Conservation (phyloP, 1,284 basidiomycete genomes). For the Tylopilus orsonianus region DNA sequence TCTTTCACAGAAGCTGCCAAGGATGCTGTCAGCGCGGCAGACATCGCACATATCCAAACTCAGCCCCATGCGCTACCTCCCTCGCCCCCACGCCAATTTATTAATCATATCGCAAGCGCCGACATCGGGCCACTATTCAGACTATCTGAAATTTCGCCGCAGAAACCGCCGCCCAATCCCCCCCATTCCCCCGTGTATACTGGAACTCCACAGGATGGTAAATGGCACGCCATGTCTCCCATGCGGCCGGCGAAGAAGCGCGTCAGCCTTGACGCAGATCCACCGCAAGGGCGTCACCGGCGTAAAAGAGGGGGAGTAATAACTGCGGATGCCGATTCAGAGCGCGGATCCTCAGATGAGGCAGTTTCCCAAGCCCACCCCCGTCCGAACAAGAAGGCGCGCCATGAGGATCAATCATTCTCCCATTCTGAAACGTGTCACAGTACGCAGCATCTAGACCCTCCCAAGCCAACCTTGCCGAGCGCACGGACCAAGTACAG, state of each 20-base stretch:
- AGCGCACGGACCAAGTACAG: conserved; percentile 32
- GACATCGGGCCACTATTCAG: conserved; percentile 38
- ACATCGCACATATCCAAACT: conserved; percentile 4
- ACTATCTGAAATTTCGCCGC: conserved; percentile 52
- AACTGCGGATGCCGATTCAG: conserved; percentile 4
- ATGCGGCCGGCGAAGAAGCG: conserved; percentile 39
- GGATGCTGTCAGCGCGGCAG: conserved; percentile 11
- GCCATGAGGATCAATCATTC: conserved; percentile 5
- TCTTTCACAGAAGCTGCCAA: conserved; percentile 9
- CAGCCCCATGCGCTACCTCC: conserved; percentile 2
- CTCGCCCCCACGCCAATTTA: conserved; percentile 2
- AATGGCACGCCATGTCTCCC: conserved; percentile 20
- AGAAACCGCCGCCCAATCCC: conserved; percentile 31
- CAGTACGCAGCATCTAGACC: conserved; percentile 2
- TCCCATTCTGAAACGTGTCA: conserved; percentile 12
- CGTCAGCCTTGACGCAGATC: conserved; percentile 18
- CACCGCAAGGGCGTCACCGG: conserved; percentile 18
- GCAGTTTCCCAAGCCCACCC: conserved; percentile 13
- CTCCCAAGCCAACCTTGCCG: conserved; percentile 18
- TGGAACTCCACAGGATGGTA: conserved; percentile 22
- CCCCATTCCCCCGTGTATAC: conserved; percentile 5
- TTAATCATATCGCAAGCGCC: conserved; percentile 10
- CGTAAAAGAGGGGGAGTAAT: conserved; percentile 33
- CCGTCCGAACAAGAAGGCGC: conserved; percentile 1
- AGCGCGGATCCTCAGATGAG: conserved; percentile 22